Percentiles rank a stretch among this genome's conserved stretches.
Conservation (phyloP, 192 early-diverging fungal genomes). For the Coemansia sp. region DNA sequence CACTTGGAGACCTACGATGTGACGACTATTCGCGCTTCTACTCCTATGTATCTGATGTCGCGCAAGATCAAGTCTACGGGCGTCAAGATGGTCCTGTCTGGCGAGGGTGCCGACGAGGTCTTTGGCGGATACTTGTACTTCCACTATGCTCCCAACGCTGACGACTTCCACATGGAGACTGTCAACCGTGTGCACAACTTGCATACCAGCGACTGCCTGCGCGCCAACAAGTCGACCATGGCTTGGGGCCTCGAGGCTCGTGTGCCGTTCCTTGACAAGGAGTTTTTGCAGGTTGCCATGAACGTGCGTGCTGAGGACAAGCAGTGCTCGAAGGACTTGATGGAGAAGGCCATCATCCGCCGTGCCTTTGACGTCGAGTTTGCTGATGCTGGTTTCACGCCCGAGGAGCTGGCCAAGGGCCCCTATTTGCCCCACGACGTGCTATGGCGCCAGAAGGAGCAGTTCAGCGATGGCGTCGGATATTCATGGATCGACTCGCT, state of each 20-base stretch:
- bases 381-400: constrained; percentile 62
- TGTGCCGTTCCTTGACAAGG: constrained; percentile 96
- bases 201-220: constrained; percentile 94
- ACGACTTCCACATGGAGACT: constrained; percentile 87
- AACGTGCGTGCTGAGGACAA: constrained; percentile 83
- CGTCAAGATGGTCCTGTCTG: constrained; percentile 99
- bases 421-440: constrained; percentile 90
- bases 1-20: constrained; percentile 99
- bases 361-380: constrained; percentile 92
- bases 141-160: constrained; percentile 84
- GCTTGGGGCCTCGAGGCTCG: constrained; percentile 99
- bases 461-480: constrained; percentile 98
- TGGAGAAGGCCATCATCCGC: constrained; percentile 96
- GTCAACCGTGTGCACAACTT: constrained; percentile 95
- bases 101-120: constrained; percentile 96
- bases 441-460: constrained; percentile 99
- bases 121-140: constrained; percentile 99
- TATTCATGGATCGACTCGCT: constrained; percentile 98
- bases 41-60: constrained; percentile 99
- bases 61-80: constrained; percentile 98
- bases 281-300: constrained; percentile 94
- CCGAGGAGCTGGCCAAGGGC: constrained; percentile 51
- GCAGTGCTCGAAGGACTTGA: constrained; percentile 70
- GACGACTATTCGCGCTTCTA: constrained; percentile 95
- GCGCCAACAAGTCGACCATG: constrained; percentile 99